phyloP scores from a whole-genome alignment of 768 basidiomycete species.

The Tulasnella sp. region DNA sequence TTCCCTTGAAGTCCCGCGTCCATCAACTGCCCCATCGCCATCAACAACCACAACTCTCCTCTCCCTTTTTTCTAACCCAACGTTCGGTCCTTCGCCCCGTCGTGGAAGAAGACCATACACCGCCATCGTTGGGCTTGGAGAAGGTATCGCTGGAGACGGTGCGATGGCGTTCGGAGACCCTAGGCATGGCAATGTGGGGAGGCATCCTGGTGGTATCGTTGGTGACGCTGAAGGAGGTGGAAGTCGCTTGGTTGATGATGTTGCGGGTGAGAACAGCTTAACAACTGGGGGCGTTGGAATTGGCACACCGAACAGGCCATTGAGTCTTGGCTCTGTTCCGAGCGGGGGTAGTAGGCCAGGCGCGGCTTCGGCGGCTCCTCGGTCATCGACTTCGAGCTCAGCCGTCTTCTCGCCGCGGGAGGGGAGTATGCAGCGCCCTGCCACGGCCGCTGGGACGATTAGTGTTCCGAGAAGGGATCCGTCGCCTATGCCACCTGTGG shows the following conservation, averaged over 20 bases:
- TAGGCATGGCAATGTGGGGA: background rate
- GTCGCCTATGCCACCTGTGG: too few species aligned
- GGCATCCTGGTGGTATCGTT: background rate
- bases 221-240: too few species aligned
- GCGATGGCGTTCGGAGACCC: slow-evolving; percentile 5
- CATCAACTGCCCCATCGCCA: background rate
- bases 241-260: too few species aligned
- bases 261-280: too few species aligned
- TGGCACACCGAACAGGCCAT: too few species aligned
- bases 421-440: background rate
- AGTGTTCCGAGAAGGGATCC: background rate
- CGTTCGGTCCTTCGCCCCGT: slow-evolving; percentile 2
- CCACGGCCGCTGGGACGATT: background rate
- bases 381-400: too few species aligned
- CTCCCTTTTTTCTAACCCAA: slow-evolving; percentile 1
- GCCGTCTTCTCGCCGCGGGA: too few species aligned
- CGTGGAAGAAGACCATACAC: background rate
- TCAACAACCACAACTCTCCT: background rate
- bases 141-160: slow-evolving; percentile 5
- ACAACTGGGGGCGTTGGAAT: too few species aligned
- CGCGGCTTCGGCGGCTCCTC: too few species aligned
- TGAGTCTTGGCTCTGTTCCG: too few species aligned
- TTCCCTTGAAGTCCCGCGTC: background rate
- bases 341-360: too few species aligned
- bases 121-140: slow-evolving; percentile 1